phyloP scores from a whole-genome alignment of 306 rosid genomes.

The Cucurbita maxima region DNA sequence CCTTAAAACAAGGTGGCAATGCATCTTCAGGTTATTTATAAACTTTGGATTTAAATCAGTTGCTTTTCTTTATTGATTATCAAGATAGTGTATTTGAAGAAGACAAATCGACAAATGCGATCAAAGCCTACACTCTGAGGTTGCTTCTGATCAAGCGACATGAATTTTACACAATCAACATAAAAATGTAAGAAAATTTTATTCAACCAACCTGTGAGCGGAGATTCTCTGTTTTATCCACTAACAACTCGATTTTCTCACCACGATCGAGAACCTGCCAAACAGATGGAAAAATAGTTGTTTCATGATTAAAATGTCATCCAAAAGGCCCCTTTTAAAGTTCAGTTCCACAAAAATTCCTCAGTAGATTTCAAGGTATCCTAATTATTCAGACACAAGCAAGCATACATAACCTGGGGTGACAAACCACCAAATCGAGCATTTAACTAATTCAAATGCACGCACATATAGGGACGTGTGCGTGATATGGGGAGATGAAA shows the following conservation, averaged over 20 bases:
- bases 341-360: not conserved
- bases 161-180: not conserved
- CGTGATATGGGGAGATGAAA: not conserved
- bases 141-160: not conserved
- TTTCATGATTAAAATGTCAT: not conserved
- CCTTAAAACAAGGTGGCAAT: not conserved
- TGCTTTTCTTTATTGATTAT: not conserved
- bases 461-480: not conserved
- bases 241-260: slow-evolving; percentile 83
- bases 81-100: not conserved
- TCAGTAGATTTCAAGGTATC: not conserved
- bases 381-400: not conserved
- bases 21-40: not conserved
- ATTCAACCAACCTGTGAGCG: slow-evolving; percentile 69
- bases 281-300: not conserved
- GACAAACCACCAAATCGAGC: not conserved
- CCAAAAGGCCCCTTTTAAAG: not conserved
- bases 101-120: not conserved
- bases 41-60: not conserved
- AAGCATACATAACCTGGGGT: not conserved
- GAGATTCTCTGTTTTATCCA: slow-evolving; percentile 85
- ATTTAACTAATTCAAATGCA: not conserved
- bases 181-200: not conserved
- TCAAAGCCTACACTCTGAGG: not conserved
- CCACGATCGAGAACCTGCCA: slow-evolving; percentile 94